A percentile compares a stretch with the other conserved stretches of the same genome.
Evolutionary conservation across 2,329 filamentous ascomycete species (phyloP).

Genomic region (Onygenales sp.): DNA sequence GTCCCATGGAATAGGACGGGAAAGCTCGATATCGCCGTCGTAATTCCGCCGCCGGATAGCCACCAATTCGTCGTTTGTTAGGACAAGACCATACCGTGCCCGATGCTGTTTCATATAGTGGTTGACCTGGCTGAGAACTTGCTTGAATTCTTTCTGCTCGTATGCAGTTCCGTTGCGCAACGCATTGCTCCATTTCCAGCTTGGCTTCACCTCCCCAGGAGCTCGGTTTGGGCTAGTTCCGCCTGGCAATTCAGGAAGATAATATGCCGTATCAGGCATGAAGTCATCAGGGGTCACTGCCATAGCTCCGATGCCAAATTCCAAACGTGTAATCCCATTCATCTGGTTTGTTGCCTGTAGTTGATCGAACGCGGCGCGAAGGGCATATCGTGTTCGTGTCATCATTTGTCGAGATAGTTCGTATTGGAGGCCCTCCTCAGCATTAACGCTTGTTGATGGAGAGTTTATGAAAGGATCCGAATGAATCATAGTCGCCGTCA

Average conservation of each 20-base stretch:
- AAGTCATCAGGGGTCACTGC: background rate
- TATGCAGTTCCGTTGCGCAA: background rate
- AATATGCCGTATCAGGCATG: constrained; percentile 3
- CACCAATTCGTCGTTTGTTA: constrained; percentile 12
- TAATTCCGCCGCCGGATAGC: constrained; percentile 10
- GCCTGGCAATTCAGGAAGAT: background rate
- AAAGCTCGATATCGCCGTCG: constrained; percentile 11
- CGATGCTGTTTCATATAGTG: constrained; percentile 6
- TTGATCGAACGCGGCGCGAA: background rate
- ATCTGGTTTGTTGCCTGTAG: background rate
- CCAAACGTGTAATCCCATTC: background rate
- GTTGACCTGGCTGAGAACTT: constrained; percentile 7
- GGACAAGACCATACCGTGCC: constrained; percentile 4
- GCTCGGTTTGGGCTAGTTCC: background rate
- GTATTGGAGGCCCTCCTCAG: background rate
- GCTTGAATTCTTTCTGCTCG: background rate
- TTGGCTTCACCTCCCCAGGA: constrained; percentile 5
- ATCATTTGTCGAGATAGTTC: background rate
- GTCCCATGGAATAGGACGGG: constrained; percentile 3
- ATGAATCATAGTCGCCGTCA: background rate
- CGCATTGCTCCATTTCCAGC: constrained; percentile 5
- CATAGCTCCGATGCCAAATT: background rate
- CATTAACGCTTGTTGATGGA: background rate
- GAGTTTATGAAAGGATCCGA: background rate
- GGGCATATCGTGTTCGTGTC: background rate